A percentile compares a stretch with the other conserved stretches of the same genome.
phyloP scores from a whole-genome alignment of 2,329 filamentous ascomycete genomes.

The Blastomyces parvus region DNA sequence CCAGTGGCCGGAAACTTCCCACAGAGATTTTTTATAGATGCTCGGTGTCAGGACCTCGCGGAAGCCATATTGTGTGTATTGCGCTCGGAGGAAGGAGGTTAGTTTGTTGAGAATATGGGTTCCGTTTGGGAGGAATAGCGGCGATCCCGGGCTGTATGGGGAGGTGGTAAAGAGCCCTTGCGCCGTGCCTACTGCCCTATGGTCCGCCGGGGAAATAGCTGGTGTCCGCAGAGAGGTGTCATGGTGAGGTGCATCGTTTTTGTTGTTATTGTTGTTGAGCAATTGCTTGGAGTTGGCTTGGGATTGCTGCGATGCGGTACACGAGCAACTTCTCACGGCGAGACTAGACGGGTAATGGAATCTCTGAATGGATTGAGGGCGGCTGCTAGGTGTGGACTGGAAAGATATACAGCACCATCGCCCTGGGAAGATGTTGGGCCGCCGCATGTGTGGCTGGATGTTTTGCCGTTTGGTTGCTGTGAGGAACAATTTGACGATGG shows the following conservation, averaged over 20 bases:
- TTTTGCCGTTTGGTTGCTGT: not conserved
- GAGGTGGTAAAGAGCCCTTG: constrained; percentile 75
- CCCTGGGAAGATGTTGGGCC: constrained; percentile 12
- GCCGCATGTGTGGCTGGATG: constrained; percentile 11
- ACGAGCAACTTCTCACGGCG: constrained; percentile 22
- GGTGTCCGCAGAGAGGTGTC: not conserved
- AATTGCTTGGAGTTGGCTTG: constrained; percentile 8
- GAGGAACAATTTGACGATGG: not conserved
- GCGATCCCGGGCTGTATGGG: constrained; percentile 71
- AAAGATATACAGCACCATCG: constrained; percentile 13
- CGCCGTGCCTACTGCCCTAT: constrained; percentile 41
- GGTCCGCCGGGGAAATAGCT: constrained; percentile 36
- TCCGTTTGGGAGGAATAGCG: constrained; percentile 74
- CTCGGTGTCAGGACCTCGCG: constrained; percentile 82
- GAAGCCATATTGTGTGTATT: constrained; percentile 78
- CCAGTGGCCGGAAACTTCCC: constrained; percentile 78
- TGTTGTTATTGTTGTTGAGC: constrained; percentile 1
- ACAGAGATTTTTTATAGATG: constrained; percentile 81
- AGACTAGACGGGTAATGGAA: constrained; percentile 13
- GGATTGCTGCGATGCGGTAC: constrained; percentile 18
- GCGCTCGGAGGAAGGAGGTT: constrained; percentile 68
- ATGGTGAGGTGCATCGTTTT: constrained; percentile 21
- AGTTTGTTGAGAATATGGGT: constrained; percentile 76
- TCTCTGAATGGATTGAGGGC: constrained; percentile 5
- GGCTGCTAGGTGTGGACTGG: constrained; percentile 2